Base-by-base conservation (phyloP, 306 rosid genomes). In the Gastrolobium bilobum region DNA sequence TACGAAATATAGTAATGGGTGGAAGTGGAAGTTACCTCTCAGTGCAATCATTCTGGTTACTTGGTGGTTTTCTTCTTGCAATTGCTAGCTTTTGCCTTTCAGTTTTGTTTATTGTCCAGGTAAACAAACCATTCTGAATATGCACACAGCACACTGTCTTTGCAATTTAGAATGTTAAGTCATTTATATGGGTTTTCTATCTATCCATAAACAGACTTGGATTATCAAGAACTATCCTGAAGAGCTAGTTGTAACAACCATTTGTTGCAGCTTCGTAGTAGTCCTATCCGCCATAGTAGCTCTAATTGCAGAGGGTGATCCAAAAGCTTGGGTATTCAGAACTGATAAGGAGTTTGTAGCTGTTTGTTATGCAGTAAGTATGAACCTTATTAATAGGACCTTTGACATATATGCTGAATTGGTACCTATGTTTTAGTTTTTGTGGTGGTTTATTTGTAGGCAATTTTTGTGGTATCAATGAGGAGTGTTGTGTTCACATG, bases 51-150 rank as follows among this genome's bases (percentile, higher is more conserved):
- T 34, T 66, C 0, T 83, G 90, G 93, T 15, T 89, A 9, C 2
- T 82, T 42, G 93, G 88, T 57, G 90, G 83, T 48, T 39, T 81
- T 78, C 53, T 89, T 50, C 87, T 87, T 65, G 81, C 87, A 63
- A 1, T 0, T 31, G 53, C 46, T 40, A 74, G 72, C 80, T 63
- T 87, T 14, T 74, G 33, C 26, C 33, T 85, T 31, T 75, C 93
- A n/a, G 0, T 62, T 39, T 57, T 84, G 68, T 15, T 29, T n/a
- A 44, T 89, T 54, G 65, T 77, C 10, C 76, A 82, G 90, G 92
- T 84, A 82, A 61, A 6, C 3, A 9, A 35, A 39, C 11, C 26
- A 52, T 64, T 80, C 13, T 11, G 26, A 30, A 47, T 14, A 31
- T 26, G n/a, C 62, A 11, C 30, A 37, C 63, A 52, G 0, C 0